Evolutionary conservation across 83 land plant genomes (phyloP).

Genomic region (Picea abies): DNA sequence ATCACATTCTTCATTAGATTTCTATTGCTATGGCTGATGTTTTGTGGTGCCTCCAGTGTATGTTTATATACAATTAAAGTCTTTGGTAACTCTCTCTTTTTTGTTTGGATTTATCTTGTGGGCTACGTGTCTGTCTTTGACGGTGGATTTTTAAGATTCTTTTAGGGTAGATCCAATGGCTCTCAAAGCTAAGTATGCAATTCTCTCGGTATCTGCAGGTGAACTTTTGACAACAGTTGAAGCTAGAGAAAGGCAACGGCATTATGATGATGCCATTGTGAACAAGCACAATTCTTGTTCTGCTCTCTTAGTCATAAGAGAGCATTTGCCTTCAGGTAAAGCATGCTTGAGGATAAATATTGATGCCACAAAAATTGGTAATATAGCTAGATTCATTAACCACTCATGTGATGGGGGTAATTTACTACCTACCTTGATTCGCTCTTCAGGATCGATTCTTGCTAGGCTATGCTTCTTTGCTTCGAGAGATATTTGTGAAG

Average conservation of each 20-base stretch:
- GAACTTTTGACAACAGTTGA: constrained; percentile 80
- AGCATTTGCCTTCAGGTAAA: constrained; percentile 87
- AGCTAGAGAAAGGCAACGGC: constrained; percentile 62
- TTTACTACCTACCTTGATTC: constrained; percentile 50
- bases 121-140: too few relatives aligned
- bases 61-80: too few relatives aligned
- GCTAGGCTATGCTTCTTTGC: constrained; percentile 89
- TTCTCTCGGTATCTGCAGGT: constrained; percentile 41
- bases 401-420: constrained; percentile 98
- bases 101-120: too few relatives aligned
- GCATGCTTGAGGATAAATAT: constrained; percentile 84
- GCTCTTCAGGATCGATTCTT: constrained; percentile 69
- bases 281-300: constrained; percentile 27
- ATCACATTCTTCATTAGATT: too few relatives aligned
- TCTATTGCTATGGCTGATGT: too few relatives aligned
- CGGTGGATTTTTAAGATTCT: too few relatives aligned
- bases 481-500: constrained; percentile 59
- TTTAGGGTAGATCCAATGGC: too few relatives aligned
- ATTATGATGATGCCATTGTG: constrained; percentile 50
- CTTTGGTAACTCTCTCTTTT: too few relatives aligned
- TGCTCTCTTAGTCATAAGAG: constrained; percentile 82
- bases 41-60: too few relatives aligned
- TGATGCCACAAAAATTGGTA: constrained; percentile 89
- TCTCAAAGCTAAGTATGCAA: too few relatives aligned
- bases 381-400: constrained; percentile 89